Evolutionary conservation across 306 rosid species (phyloP).

Genomic region (Prunus armeniaca): DNA sequence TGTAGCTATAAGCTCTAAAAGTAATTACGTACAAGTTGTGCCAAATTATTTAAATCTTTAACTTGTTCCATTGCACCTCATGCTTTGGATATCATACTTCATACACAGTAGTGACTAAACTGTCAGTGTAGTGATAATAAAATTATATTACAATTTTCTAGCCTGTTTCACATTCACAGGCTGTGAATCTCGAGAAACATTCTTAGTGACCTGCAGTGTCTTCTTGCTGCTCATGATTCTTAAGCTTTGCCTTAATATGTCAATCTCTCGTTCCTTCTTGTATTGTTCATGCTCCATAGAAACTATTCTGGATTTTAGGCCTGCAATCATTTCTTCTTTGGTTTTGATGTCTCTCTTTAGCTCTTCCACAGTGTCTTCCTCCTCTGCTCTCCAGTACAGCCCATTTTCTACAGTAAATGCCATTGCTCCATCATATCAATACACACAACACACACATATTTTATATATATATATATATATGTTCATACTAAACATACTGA

Average conservation of each 20-base stretch:
- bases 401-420: slow-evolving; percentile 48
- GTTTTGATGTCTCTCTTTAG: slow-evolving; percentile 51
- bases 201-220: slow-evolving; percentile 33
- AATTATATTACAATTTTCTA: background rate
- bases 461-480: no score
- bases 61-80: background rate
- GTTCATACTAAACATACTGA: no score
- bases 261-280: slow-evolving; percentile 70
- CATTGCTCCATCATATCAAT: no score
- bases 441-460: no score
- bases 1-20: background rate
- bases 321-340: slow-evolving; percentile 58
- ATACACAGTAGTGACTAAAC: background rate
- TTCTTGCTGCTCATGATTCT: slow-evolving; percentile 66
- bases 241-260: slow-evolving; percentile 83
- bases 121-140: background rate
- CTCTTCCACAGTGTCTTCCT: slow-evolving; percentile 62
- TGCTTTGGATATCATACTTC: background rate
- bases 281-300: slow-evolving; percentile 53
- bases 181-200: slow-evolving; percentile 26
- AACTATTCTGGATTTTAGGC: slow-evolving; percentile 40
- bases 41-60: background rate
- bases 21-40: background rate
- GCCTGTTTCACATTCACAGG: slow-evolving; percentile 15
- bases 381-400: slow-evolving; percentile 69